Evolutionary conservation across 257 asterid genomes (phyloP), one percentile per base, ranked within the genome.

Genomic region (Anisodus acutangulus): DNA sequence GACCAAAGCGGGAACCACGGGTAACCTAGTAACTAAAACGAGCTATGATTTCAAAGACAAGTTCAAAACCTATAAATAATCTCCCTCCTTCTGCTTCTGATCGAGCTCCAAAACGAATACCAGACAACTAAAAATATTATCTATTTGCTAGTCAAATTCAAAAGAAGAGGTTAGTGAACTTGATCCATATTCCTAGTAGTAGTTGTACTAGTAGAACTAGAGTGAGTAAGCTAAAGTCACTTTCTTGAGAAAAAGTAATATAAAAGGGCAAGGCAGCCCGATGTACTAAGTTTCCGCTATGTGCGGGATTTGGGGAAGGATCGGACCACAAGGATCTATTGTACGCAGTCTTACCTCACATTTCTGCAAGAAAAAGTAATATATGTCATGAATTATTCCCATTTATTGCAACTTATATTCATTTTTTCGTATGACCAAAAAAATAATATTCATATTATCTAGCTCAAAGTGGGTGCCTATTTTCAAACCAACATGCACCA

Each of bases 401-500:
- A 60, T 4, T n/a, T 69, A 69, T 69, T 69, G 31, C 54, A 16
- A 69, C 54, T 2, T 39, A 39, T 69, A 49, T 49, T 49, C 11
- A 49, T 49, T 49, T 49, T 22, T 49, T 7, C 45, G 4, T 41
- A 41, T 41, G 45, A 41, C 2, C 26, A 41, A 41, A 41, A 41
- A 41, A 1, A 22, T 22, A 41, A 41, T 39, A 39, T 39, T 39
- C 4, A 22, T 22, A 22, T 39, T 39, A 2, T 41, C 45, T 49
- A 49, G 55, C 2, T 49, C 55, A 49, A 49, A 49, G 55, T 49
- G 55, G 55, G 11, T 49, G 55, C 55, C 55, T 49, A 49, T 49
- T 49, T 49, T 6, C 31, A 70, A 70, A 70, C 57, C 57, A 71
- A 71, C 37, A n/a, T 71, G 81, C 81, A 53, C 47, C 64, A 76